Conservation (phyloP, 768 basidiomycete species). For the Asterophora lycoperdoides region DNA sequence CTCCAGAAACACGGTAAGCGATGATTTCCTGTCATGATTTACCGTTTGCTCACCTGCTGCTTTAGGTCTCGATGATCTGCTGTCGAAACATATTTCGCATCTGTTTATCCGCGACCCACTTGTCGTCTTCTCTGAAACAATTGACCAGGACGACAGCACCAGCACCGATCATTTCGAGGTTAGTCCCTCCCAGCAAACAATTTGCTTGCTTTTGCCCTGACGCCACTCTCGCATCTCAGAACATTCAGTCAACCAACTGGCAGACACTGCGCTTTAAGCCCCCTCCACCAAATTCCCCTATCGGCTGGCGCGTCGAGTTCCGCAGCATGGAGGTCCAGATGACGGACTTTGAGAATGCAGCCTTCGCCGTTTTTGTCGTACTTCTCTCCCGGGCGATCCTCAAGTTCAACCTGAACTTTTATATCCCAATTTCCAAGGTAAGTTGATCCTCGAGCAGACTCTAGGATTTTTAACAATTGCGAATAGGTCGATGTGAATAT, state of each 20-base stretch:
- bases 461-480: neutral
- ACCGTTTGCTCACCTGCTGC: neutral
- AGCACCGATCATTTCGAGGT: constrained; percentile 98
- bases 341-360: constrained; percentile 98
- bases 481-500: constrained; percentile 95
- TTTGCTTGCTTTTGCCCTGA: neutral
- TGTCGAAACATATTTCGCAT: constrained; percentile 91
- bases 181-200: constrained; percentile 9
- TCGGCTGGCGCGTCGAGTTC: constrained; percentile 99
- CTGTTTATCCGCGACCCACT: constrained; percentile 97
- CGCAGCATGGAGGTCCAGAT: constrained; percentile 98
- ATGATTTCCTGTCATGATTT: neutral
- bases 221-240: constrained; percentile 40
- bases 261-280: constrained; percentile 99
- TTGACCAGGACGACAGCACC: constrained; percentile 82
- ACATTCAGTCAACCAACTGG: constrained; percentile 99
- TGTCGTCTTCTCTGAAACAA: constrained; percentile 90
- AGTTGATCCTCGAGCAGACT: neutral
- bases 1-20: constrained; percentile 70
- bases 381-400: constrained; percentile 92
- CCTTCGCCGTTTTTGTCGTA: constrained; percentile 92
- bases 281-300: constrained; percentile 85
- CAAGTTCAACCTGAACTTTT: constrained; percentile 87
- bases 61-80: constrained; percentile 76
- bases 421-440: constrained; percentile 96